phyloP scores from a whole-genome alignment of 441 rosid species.

The Daphne laureola region DNA sequence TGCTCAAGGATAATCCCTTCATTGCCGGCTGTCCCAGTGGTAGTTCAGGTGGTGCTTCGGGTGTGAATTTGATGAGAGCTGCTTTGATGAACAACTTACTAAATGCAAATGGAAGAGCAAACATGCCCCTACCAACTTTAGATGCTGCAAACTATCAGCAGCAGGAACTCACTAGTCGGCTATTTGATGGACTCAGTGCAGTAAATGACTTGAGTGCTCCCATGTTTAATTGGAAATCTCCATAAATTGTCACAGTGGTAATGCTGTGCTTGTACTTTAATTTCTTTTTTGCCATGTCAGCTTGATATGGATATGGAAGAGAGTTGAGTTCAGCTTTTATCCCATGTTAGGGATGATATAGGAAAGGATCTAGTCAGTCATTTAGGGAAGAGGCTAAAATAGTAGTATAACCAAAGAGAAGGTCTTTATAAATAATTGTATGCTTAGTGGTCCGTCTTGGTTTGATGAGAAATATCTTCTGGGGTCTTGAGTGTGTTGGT shows the following conservation, averaged over 20 bases:
- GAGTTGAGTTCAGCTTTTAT: too few relatives aligned
- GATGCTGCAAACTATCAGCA: slow-evolving; percentile 25
- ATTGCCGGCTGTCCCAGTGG: slow-evolving; percentile 12
- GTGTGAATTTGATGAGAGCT: slow-evolving; percentile 19
- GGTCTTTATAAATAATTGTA: too few relatives aligned
- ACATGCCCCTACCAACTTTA: slow-evolving; percentile 17
- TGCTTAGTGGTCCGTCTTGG: too few relatives aligned
- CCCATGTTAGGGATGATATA: too few relatives aligned
- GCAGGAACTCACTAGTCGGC: slow-evolving; percentile 21
- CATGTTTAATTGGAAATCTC: slow-evolving; percentile 28
- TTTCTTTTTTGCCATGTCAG: too few relatives aligned
- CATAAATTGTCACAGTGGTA: slow-evolving; percentile 12
- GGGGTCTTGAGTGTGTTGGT: too few relatives aligned
- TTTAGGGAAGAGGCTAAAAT: too few relatives aligned
- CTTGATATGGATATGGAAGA: too few relatives aligned
- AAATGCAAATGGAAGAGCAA: slow-evolving; percentile 18
- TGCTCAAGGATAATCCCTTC: slow-evolving; percentile 15
- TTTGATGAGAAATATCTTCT: too few relatives aligned
- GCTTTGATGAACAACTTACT: slow-evolving; percentile 18
- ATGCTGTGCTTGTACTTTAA: too few relatives aligned
- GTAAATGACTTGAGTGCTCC: slow-evolving; percentile 22
- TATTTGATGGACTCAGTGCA: slow-evolving; percentile 25
- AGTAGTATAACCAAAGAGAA: too few relatives aligned
- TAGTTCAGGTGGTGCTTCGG: slow-evolving; percentile 17
- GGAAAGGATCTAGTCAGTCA: too few relatives aligned